Percentiles rank a stretch among this genome's conserved stretches.
phyloP scores from a whole-genome alignment of 106 monocot species.

The Phalaenopsis equestris region DNA sequence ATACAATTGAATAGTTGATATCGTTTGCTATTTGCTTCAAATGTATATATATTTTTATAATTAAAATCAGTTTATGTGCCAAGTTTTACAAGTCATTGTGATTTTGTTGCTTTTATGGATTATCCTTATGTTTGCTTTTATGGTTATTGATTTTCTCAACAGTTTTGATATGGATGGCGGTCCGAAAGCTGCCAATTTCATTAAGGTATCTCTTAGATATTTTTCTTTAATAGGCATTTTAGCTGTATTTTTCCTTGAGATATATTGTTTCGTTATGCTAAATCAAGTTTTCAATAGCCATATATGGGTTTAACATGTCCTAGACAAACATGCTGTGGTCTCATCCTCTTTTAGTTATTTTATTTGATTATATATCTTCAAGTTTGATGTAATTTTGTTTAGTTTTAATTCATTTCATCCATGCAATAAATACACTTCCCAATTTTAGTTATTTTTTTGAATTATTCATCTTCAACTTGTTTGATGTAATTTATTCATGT shows the following conservation, averaged over 20 bases:
- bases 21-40: background rate
- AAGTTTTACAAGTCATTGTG: background rate
- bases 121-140: conserved; percentile 4
- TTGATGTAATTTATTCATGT: background rate
- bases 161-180: conserved; percentile 93
- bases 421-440: background rate
- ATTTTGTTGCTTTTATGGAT: background rate
- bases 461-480: background rate
- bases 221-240: conserved; percentile 9
- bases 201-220: conserved; percentile 52
- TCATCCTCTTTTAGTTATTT: background rate
- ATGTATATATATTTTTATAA: background rate
- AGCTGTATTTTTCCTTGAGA: background rate
- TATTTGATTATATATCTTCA: background rate
- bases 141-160: conserved; percentile 12
- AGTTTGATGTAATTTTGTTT: background rate
- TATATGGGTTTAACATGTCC: background rate
- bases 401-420: background rate
- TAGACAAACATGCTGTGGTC: background rate
- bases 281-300: background rate
- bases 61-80: background rate
- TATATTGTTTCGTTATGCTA: background rate
- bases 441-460: background rate
- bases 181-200: conserved; percentile 79
- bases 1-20: background rate